These are phyloP conservation scores for Cryptosporidium ryanae DNA, from an alignment of 169 alveolate species.

Conservation along the genomic window DNA sequence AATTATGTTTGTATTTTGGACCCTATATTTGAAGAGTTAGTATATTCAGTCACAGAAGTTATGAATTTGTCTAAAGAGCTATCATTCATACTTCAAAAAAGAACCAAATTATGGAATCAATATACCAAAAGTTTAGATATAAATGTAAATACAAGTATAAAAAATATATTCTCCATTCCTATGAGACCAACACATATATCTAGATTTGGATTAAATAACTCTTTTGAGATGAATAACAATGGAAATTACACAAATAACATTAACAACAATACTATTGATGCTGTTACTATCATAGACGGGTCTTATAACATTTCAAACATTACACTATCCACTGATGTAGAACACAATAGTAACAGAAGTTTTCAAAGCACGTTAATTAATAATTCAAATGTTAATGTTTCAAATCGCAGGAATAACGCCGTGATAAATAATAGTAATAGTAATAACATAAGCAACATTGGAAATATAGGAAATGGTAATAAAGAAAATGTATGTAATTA, in stretches of 20 bases:
- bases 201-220: background rate
- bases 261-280: too few relatives aligned
- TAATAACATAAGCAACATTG: too few relatives aligned
- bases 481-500: background rate
- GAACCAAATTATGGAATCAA: constrained; percentile 27
- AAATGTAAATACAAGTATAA: background rate
- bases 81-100: constrained; percentile 21
- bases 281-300: too few relatives aligned
- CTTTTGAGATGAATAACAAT: too few relatives aligned
- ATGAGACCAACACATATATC: constrained; percentile 11
- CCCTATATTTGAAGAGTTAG: constrained; percentile 25
- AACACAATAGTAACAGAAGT: background rate
- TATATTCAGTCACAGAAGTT: constrained; percentile 40
- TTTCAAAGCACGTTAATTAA: background rate
- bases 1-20: constrained; percentile 11
- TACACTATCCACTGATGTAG: background rate
- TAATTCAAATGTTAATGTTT: background rate
- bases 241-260: too few relatives aligned
- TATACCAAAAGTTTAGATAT: constrained; percentile 26
- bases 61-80: constrained; percentile 22
- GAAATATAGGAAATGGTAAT: too few relatives aligned
- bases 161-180: background rate
- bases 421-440: too few relatives aligned
- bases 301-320: background rate
- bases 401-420: too few relatives aligned